These are phyloP conservation scores for Elsinoe australis DNA, from an alignment of 2,329 filamentous ascomycete species.

Conservation along the genomic window DNA sequence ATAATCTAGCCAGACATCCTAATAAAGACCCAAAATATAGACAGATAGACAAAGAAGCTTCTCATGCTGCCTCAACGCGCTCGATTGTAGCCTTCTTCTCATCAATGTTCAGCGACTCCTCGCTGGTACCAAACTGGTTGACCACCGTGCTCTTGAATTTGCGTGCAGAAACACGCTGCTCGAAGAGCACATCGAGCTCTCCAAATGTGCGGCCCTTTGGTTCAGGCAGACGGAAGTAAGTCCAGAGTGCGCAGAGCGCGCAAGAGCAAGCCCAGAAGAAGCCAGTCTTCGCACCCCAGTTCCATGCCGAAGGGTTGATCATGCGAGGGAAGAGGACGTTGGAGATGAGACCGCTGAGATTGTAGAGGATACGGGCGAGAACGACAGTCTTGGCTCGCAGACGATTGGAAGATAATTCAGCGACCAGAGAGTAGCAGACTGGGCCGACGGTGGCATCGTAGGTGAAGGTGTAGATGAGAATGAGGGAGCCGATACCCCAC, in stretches of 20 bases:
- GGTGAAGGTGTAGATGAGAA: constrained; percentile 33
- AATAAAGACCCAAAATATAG: no score
- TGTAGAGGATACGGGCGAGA: constrained; percentile 27
- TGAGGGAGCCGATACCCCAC: constrained; percentile 25
- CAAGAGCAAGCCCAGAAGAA: constrained; percentile 39
- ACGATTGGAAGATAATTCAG: constrained; percentile 27
- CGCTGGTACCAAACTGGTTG: constrained; percentile 19
- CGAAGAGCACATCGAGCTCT: constrained; percentile 40
- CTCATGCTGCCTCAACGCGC: constrained; percentile 12
- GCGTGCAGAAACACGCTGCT: constrained; percentile 33
- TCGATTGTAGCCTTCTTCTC: constrained; percentile 13
- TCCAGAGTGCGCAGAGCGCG: constrained; percentile 34
- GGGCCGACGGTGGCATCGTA: constrained; percentile 49
- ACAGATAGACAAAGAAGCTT: not conserved
- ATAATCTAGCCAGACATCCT: no score
- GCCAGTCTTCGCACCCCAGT: constrained; percentile 32
- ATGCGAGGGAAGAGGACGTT: constrained; percentile 26
- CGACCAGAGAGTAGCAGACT: constrained; percentile 26
- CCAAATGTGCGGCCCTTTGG: constrained; percentile 36
- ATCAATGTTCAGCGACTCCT: not conserved
- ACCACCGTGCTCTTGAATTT: constrained; percentile 29
- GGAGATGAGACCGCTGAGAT: constrained; percentile 23
- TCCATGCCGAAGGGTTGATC: constrained; percentile 28
- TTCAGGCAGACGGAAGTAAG: constrained; percentile 40
- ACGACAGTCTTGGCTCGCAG: constrained; percentile 28